Conservation (phyloP, 2,329 filamentous ascomycete genomes). For the Clarireedia homoeocarpa region DNA sequence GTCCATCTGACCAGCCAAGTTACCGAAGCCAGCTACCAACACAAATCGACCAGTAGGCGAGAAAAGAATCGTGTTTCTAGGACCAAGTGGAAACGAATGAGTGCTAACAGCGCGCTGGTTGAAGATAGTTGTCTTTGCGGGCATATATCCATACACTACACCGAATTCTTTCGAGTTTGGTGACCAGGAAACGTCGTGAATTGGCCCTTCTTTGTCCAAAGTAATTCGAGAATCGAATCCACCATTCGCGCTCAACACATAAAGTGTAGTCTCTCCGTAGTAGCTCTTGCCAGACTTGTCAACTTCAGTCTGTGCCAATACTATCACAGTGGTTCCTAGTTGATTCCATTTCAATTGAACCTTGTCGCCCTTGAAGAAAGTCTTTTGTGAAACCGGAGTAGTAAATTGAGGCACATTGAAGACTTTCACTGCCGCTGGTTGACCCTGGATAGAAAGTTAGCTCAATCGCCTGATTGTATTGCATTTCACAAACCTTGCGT, state of each 20-base stretch:
- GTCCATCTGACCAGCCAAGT: conserved; percentile 94
- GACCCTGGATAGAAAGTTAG: conserved; percentile 52
- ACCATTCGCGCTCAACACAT: conserved; percentile 85
- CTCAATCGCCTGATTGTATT: background rate
- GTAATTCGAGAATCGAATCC: conserved; percentile 87
- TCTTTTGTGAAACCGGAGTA: conserved; percentile 86
- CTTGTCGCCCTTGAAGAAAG: conserved; percentile 98
- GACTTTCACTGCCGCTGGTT: conserved; percentile 88
- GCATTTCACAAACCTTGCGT: conserved; percentile 61
- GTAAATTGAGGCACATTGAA: conserved; percentile 87
- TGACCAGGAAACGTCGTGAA: conserved; percentile 97
- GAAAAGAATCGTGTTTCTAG: conserved; percentile 91
- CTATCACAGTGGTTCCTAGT: conserved; percentile 81
- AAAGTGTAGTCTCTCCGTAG: conserved; percentile 96
- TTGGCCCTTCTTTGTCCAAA: conserved; percentile 93
- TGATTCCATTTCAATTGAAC: conserved; percentile 98
- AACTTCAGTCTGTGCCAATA: conserved; percentile 94
- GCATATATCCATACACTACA: conserved; percentile 97
- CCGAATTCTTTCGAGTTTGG: conserved; percentile 97
- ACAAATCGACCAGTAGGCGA: conserved; percentile 91
- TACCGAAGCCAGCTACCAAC: conserved; percentile 91
- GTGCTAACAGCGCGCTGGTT: conserved; percentile 76
- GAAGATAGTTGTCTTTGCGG: conserved; percentile 98
- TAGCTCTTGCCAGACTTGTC: conserved; percentile 99
- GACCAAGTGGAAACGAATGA: conserved; percentile 78